Percentiles rank a stretch among this genome's conserved stretches.
These are phyloP conservation scores for Phytophthora fragariae DNA, from an alignment of 352 stramenopile genomes.

Conservation along the genomic window DNA sequence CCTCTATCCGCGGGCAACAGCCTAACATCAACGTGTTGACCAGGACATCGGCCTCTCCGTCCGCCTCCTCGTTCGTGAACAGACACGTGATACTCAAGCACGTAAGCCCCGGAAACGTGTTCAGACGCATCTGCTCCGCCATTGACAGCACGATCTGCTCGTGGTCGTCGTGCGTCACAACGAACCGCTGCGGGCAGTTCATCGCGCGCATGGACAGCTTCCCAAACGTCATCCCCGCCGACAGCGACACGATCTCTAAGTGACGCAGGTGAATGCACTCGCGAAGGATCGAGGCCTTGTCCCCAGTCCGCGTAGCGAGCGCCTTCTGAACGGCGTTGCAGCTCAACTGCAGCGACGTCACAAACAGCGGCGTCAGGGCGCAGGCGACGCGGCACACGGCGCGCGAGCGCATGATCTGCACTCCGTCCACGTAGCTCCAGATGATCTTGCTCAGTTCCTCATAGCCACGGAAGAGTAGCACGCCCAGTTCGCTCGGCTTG, in stretches of 20 bases:
- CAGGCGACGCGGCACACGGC: constrained; percentile 56
- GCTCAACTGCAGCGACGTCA: constrained; percentile 80
- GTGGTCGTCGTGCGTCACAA: constrained; percentile 89
- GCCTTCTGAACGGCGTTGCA: constrained; percentile 78
- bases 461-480: constrained; percentile 66
- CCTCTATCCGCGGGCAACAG: constrained; percentile 78
- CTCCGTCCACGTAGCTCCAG: constrained; percentile 82
- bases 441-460: constrained; percentile 78
- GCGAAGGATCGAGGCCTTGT: constrained; percentile 54
- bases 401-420: constrained; percentile 80
- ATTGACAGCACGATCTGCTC: constrained; percentile 85
- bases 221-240: constrained; percentile 83
- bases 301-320: constrained; percentile 47
- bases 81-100: constrained; percentile 80
- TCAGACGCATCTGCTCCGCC: constrained; percentile 68
- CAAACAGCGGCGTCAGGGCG: constrained; percentile 61
- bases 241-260: constrained; percentile 83
- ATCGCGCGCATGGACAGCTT: constrained; percentile 87
- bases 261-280: constrained; percentile 72
- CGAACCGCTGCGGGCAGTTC: constrained; percentile 87
- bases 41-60: constrained; percentile 84
- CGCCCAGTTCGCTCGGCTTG: constrained; percentile 45
- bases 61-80: constrained; percentile 89
- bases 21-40: constrained; percentile 83
- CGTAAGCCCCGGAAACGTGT: constrained; percentile 61